Evolutionary conservation across 495 filamentous ascomycete genomes (phyloP).

Genomic region (Trichocladium uniseriatum): DNA sequence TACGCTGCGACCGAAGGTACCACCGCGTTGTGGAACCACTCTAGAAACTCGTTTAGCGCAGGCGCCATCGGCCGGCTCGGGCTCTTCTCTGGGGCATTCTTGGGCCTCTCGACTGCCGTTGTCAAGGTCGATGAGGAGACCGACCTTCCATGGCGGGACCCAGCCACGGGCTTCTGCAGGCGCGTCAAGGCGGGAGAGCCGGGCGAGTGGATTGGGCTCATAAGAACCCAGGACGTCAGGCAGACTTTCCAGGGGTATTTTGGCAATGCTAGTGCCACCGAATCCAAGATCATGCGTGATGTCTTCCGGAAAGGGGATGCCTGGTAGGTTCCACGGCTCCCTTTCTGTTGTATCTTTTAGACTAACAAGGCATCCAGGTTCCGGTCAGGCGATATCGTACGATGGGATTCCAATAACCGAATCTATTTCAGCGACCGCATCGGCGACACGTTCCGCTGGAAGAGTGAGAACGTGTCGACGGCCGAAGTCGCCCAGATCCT

Average conservation of each 20-base stretch:
- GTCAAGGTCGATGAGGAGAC: conserved; percentile 66
- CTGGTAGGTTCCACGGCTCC: no score
- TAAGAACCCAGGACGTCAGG: conserved; percentile 56
- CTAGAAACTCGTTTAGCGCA: conserved; percentile 58
- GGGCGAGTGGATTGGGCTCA: conserved; percentile 66
- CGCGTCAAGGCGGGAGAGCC: conserved; percentile 51
- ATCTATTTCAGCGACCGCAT: conserved; percentile 84
- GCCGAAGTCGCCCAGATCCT: conserved; percentile 69
- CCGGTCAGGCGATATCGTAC: conserved; percentile 76
- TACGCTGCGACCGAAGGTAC: conserved; percentile 82
- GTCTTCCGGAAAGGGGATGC: conserved; percentile 74
- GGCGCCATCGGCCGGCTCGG: conserved; percentile 82
- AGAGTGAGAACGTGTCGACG: conserved; percentile 84
- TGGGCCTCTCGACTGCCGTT: conserved; percentile 41
- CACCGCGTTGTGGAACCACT: conserved; percentile 61
- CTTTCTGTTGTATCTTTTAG: no score
- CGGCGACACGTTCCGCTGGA: conserved; percentile 96
- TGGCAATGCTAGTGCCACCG: conserved; percentile 60
- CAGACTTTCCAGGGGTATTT: conserved; percentile 78
- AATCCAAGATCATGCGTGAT: conserved; percentile 68
- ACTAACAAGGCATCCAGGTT: conserved; percentile 35
- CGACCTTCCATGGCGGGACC: conserved; percentile 61
- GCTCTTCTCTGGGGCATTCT: conserved; percentile 43
- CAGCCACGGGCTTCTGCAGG: conserved; percentile 62
- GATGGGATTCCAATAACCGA: conserved; percentile 58